Evolutionary conservation across 2,329 filamentous ascomycete genomes (phyloP), one percentile per base, ranked within the genome.

Genomic region (Triangularia verruculosa): DNA sequence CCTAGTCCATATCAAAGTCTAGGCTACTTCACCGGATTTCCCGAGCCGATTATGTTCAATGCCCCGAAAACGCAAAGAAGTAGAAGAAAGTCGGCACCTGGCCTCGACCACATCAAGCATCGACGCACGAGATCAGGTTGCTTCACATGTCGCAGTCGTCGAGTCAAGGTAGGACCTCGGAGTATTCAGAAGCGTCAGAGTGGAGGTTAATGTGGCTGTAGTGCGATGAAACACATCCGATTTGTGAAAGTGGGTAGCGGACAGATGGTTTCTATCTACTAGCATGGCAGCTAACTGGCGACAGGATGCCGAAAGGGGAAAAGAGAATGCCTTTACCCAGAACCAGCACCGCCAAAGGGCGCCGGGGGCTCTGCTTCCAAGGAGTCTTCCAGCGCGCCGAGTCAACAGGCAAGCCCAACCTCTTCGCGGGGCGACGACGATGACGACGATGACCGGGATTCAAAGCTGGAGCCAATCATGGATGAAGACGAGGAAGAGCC

Each of bases 91-190:
- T 83, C 83, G 0, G 72, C 78, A 9, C 74, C 79, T 1, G 82
- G 80, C 2, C 67, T 79, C 56, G 91, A 96, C 66, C 89, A 90
- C 72, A 90, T 96, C 69, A 98, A 98, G 77, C 94, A 98, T 75
- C 89, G 93, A 66, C 87, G 95, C 70, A 98, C 95, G 52, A 85
- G 95, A 70, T 97, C 93, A 67, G 95, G 95, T 27, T 99, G 95
- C 78, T 97, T 83, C 68, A 98, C 93, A 55, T 99, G 95, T 77
- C 86, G 95, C 64, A 89, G 89, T 71, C 86, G 95, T 69, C 86
- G 95, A 75, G 93, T 98, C 59, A 98, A 90, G 82, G 87, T 88
- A 79, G 58, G 13, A 20, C 15, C n/a, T 43, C 47, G 34, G 32
- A 24, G 52, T 12, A 58, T n/a, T 57, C 60, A 9, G 39, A 8